These are phyloP conservation scores for Aspergillus saccharolyticus DNA, from an alignment of 495 filamentous ascomycete species.

Conservation along the genomic window DNA sequence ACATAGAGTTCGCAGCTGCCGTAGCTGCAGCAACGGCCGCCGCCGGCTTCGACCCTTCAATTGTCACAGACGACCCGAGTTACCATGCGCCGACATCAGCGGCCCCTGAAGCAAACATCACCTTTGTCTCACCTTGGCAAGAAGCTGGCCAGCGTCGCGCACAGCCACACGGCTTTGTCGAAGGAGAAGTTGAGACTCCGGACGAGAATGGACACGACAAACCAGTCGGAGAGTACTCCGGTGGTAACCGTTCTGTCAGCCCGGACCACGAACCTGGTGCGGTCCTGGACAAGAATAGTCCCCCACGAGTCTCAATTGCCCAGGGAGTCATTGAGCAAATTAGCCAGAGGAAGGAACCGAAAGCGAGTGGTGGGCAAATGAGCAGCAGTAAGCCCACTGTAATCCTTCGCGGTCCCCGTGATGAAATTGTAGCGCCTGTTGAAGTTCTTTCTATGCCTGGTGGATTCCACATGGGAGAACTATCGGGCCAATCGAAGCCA, in stretches of 20 bases:
- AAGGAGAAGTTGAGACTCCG: slow-evolving; percentile 29
- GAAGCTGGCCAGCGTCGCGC: slow-evolving; percentile 36
- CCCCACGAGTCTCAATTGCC: slow-evolving; percentile 20
- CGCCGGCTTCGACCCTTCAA: slow-evolving; percentile 65
- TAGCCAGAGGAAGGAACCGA: slow-evolving; percentile 16
- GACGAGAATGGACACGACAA: slow-evolving; percentile 12
- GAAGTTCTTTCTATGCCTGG: slow-evolving; percentile 38
- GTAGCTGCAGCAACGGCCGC: slow-evolving; percentile 65
- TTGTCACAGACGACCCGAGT: slow-evolving; percentile 60
- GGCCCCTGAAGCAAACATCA: slow-evolving; percentile 47
- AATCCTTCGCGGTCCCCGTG: slow-evolving; percentile 2
- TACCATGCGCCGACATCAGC: slow-evolving; percentile 62
- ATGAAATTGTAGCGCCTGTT: slow-evolving; percentile 16
- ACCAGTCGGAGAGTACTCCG: slow-evolving; percentile 7
- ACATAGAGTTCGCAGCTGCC: slow-evolving; percentile 64
- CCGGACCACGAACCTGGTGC: slow-evolving; percentile 19
- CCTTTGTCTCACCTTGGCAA: slow-evolving; percentile 42
- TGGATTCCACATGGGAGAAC: slow-evolving; percentile 30
- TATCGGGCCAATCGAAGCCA: slow-evolving; percentile 9
- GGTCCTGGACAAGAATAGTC: slow-evolving; percentile 6
- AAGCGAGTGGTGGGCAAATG: neutral
- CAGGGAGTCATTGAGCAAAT: slow-evolving; percentile 29
- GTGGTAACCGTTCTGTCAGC: slow-evolving; percentile 21
- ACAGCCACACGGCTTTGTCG: slow-evolving; percentile 28
- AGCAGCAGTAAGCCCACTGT: neutral